These are phyloP conservation scores for Musa beccarii DNA, from an alignment of 176 grass and related monocot genomes.

Conservation along the genomic window DNA sequence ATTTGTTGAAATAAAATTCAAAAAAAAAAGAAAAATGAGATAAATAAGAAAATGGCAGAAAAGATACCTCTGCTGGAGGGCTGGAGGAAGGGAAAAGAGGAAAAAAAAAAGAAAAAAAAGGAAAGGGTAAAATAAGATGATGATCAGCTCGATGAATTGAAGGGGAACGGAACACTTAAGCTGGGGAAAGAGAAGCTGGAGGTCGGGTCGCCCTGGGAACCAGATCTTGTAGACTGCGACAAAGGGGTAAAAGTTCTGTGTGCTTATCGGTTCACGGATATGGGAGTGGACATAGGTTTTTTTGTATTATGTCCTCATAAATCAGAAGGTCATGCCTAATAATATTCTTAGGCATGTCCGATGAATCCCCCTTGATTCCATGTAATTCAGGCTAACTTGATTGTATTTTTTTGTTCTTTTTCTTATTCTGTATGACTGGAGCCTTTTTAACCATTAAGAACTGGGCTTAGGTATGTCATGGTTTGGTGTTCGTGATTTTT, in stretches of 20 bases:
- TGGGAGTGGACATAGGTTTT: neutral
- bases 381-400: too few species aligned
- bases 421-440: too few species aligned
- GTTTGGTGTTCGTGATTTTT: too few species aligned
- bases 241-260: neutral
- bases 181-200: neutral
- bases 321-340: neutral
- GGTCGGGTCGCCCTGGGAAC: neutral
- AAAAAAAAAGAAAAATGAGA: neutral
- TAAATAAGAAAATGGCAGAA: neutral
- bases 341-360: neutral
- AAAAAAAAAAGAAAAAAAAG: neutral
- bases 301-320: neutral
- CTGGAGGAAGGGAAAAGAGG: neutral
- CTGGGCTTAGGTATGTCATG: too few species aligned
- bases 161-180: neutral
- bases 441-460: too few species aligned
- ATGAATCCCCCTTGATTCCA: neutral
- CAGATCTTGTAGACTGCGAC: neutral
- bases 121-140: neutral
- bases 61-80: neutral
- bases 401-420: too few species aligned
- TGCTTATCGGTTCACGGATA: neutral
- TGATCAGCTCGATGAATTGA: neutral
- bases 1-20: too few species aligned